Base-by-base conservation (phyloP, 2,329 filamentous ascomycete genomes). In the Fusarium sp. region DNA sequence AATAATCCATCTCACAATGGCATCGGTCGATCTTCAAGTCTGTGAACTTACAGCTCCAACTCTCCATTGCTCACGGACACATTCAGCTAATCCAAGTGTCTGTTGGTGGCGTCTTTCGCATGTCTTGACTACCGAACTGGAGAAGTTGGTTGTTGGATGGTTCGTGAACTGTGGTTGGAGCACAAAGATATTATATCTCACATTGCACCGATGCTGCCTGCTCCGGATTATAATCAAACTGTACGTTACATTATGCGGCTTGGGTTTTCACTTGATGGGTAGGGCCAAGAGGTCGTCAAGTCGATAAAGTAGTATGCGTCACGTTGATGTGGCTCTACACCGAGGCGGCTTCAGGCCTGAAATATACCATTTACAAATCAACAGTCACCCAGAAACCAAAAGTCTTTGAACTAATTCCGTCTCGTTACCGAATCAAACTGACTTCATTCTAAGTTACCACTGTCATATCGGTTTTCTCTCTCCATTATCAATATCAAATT, bases 401-500 rank as follows among this genome's bases (percentile, higher is more conserved):
- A 26, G 17, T 43, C 22, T 20, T 33, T 30, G n/a, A 48, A 62
- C 17, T 33, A 28, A 48, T 37, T 43, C 40, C 43, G 32, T 15
- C 48, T 57, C 40, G 26, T 66, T 44, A 51, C 44, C 33, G 32
- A 44, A 70, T 52, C 62, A 67, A 70, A 53, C 45, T 50, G 47
- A 68, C 47, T 70, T 68, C 63, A 68, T 68, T 65, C 50, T 54
- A 62, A 22, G 50, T 62, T 61, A 51, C 58, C 68, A 56, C 41
- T 65, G 47, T 61, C 57, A 13, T 56, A 60, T 58, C 33, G 22
- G 39, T 52, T 56, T 56, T 62, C 52, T 37, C 40, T 49, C 45
- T 41, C 40, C 35, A 44, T 15, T 61, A 45, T 24, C 49, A 61
- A 63, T 55, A 56, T 67, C 61, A 56, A 33, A 49, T 56, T 67